A percentile compares a stretch with the other conserved stretches of the same genome.
phyloP scores from a whole-genome alignment of 768 basidiomycete genomes.

The Trichaptum fuscoviolaceum region DNA sequence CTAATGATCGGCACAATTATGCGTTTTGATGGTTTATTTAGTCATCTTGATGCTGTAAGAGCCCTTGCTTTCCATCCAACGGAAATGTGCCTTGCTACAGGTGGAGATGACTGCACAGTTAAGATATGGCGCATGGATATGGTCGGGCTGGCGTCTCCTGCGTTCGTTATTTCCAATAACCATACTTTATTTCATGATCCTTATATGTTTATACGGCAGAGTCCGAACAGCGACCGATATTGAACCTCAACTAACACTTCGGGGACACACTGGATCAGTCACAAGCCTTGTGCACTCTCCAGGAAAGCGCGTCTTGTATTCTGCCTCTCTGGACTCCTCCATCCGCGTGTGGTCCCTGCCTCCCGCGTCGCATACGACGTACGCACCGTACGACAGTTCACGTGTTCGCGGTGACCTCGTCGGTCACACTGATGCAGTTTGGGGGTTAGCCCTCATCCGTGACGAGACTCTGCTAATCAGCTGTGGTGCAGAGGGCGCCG shows the following conservation, averaged over 20 bases:
- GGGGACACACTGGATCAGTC: constrained; percentile 89
- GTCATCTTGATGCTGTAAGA: constrained; percentile 91
- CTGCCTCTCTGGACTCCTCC: constrained; percentile 89
- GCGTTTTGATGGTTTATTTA: constrained; percentile 26
- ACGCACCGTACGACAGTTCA: constrained; percentile 84
- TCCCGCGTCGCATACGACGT: constrained; percentile 71
- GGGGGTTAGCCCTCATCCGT: constrained; percentile 86
- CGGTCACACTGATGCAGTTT: constrained; percentile 93
- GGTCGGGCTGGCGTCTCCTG: constrained; percentile 63
- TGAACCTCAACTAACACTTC: constrained; percentile 88
- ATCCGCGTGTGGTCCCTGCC: constrained; percentile 91
- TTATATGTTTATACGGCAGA: constrained; percentile 31
- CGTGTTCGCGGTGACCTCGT: constrained; percentile 74
- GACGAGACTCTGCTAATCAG: constrained; percentile 83
- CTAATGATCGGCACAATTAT: constrained; percentile 18
- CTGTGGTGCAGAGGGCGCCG: constrained; percentile 84
- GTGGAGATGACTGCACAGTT: constrained; percentile 91
- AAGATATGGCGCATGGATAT: constrained; percentile 95
- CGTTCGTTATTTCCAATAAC: constrained; percentile 46
- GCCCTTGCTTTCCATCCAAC: constrained; percentile 86
- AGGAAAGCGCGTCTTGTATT: constrained; percentile 73
- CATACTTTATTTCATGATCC: constrained; percentile 3
- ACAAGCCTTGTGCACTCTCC: constrained; percentile 81
- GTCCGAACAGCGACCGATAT: constrained; percentile 75
- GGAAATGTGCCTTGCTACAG: constrained; percentile 83